Percentiles rank a stretch among this genome's conserved stretches.
These are phyloP conservation scores for Taphrina deformans DNA, from an alignment of 1,139 yeast genomes.

Conservation along the genomic window DNA sequence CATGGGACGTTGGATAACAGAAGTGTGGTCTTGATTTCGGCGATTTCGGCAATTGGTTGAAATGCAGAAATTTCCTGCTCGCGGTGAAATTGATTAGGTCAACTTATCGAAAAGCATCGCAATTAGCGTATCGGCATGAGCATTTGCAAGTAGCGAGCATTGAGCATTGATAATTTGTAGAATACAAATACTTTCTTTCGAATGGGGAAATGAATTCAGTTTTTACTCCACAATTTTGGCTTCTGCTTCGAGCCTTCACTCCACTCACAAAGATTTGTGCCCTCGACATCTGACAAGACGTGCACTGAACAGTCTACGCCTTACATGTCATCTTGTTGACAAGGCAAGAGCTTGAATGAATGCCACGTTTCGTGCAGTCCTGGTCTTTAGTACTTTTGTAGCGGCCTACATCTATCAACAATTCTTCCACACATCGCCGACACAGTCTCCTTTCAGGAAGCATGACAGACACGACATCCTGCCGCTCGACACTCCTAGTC, in stretches of 20 bases:
- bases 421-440: neutral
- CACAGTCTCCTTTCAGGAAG: neutral
- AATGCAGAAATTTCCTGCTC: neutral
- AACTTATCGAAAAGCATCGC: too few species aligned
- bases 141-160: neutral
- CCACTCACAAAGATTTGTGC: too few species aligned
- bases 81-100: too few species aligned
- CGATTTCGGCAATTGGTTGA: neutral
- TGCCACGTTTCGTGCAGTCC: constrained; percentile 3
- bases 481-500: constrained; percentile 3
- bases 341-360: neutral
- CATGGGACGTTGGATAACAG: constrained; percentile 81
- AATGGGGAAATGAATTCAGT: too few species aligned
- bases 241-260: too few species aligned
- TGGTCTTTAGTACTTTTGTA: neutral
- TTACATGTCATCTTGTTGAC: neutral
- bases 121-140: neutral
- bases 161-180: too few species aligned
- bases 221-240: too few species aligned
- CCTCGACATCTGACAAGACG: too few species aligned
- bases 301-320: too few species aligned
- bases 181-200: too few species aligned
- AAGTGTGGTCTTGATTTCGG: constrained; percentile 59
- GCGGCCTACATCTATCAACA: constrained; percentile 14
- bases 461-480: neutral